Base-by-base conservation (phyloP, 805 yeast genomes). In the Naumovozyma baii region DNA sequence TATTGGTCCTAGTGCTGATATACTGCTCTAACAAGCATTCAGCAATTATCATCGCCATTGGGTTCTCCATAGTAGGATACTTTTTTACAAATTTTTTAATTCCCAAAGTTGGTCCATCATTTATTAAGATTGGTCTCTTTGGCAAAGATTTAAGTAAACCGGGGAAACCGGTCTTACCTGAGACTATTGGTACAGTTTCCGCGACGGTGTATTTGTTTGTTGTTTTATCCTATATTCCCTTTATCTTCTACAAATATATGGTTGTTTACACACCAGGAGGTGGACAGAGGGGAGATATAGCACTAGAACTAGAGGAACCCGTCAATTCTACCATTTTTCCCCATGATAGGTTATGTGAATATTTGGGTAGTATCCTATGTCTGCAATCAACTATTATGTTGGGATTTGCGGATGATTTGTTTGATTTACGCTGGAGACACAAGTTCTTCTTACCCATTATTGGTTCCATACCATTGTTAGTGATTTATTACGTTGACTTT, bases 401-500 rank as follows among this genome's bases (percentile, higher is more conserved):
- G 33, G 98, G 98, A 0, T 70, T 92, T 22, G 82, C 94, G 36
- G 98, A 92, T 61, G 98, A 92, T 65, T 69, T 92, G 51, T 92
- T 92, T 55, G 99, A 92, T 61, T 78, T 92, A 46, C 73, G 95
- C 50, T 92, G 99, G 99, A 72, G 99, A 56, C 95, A 92, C 66
- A 92, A 92, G 68, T 86, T 92, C 64, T 86, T 92, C 53, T 58
- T 92, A 48, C 99, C 99, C 0, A 95, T 95, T 0, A 76, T 92
- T 39, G 96, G 96, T 0, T 80, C 95, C 1, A 77, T 92, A 33
- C 99, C 99, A 4, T 68, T 92, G 50, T 69, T 92, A 42, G 74
- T 90, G 14, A 95, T 92, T 2, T 92, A 92, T 62, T 87, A 84
- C 51, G 86, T 88, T 41, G 96, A 92, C 61, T 90, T 85, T 61